Percentiles rank a stretch among this genome's conserved stretches.
These are phyloP conservation scores for Auriscalpium microsporum DNA, from an alignment of 768 basidiomycete genomes.

Conservation along the genomic window DNA sequence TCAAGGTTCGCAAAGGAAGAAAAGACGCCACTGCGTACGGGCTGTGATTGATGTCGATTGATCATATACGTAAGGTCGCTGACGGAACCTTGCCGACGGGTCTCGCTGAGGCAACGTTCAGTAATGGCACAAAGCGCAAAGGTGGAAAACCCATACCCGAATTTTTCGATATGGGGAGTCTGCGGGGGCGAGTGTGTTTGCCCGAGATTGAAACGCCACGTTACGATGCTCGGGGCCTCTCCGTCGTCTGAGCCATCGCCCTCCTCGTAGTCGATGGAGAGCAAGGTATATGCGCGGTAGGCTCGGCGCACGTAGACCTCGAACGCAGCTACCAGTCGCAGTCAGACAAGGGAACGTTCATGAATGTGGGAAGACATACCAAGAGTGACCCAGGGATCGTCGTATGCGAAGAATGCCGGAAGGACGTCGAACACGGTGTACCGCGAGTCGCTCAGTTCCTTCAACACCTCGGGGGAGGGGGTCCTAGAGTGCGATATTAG, in stretches of 20 bases:
- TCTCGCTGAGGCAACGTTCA: slow-evolving; percentile 32
- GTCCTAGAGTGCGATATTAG: slow-evolving; percentile 34
- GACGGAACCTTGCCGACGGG: slow-evolving; percentile 82
- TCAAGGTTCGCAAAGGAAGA: slow-evolving; percentile 78
- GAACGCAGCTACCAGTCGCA: slow-evolving; percentile 60
- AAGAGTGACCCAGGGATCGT: slow-evolving; percentile 75
- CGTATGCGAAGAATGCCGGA: slow-evolving; percentile 88
- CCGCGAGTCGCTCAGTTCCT: slow-evolving; percentile 90
- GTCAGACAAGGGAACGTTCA: neutral
- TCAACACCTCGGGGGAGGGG: slow-evolving; percentile 79
- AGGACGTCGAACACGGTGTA: slow-evolving; percentile 98
- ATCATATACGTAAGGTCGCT: slow-evolving; percentile 95
- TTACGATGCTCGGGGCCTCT: slow-evolving; percentile 70
- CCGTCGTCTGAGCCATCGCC: slow-evolving; percentile 80
- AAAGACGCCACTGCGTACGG: slow-evolving; percentile 83
- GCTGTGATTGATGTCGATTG: slow-evolving; percentile 77
- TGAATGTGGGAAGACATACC: slow-evolving; percentile 35
- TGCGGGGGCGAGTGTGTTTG: slow-evolving; percentile 80
- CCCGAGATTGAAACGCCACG: slow-evolving; percentile 94
- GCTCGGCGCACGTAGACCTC: slow-evolving; percentile 95
- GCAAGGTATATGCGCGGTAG: slow-evolving; percentile 86
- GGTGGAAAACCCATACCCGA: slow-evolving; percentile 29
- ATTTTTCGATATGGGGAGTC: slow-evolving; percentile 56
- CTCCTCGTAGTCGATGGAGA: slow-evolving; percentile 92
- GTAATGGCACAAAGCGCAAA: neutral